phyloP scores from a whole-genome alignment of 768 basidiomycete species.

The Auricularia cornea region DNA sequence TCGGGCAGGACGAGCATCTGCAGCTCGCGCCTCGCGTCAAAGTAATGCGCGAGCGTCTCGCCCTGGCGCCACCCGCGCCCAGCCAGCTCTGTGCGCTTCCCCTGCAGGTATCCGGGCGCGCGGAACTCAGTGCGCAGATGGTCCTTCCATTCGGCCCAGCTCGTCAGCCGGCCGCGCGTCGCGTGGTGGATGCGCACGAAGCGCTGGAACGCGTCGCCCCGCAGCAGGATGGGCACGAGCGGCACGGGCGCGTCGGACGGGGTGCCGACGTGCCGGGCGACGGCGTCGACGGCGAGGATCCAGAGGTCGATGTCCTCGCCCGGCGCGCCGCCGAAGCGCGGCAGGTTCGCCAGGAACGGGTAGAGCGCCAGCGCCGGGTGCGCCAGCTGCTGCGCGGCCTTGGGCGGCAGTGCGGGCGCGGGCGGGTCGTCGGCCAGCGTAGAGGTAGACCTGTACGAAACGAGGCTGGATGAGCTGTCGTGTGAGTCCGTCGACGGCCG shows the following conservation, averaged over 20 bases:
- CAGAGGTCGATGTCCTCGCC: background rate
- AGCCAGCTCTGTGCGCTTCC: background rate
- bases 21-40: background rate
- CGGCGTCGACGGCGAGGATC: background rate
- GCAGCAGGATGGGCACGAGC: background rate
- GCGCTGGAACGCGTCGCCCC: background rate
- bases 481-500: no score
- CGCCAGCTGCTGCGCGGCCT: no score
- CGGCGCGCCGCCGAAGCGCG: background rate
- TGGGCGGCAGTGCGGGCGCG: no score
- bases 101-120: background rate
- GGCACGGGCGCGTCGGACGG: background rate
- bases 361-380: background rate
- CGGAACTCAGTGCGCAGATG: background rate
- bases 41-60: background rate
- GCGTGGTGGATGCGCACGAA: background rate
- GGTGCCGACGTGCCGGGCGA: background rate
- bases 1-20: background rate
- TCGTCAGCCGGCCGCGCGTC: background rate
- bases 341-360: background rate
- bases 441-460: no score
- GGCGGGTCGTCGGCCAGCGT: no score
- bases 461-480: no score
- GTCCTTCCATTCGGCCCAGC: background rate
- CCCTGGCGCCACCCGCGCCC: background rate